These are phyloP conservation scores for Phyllosticta ampelicida DNA, from an alignment of 2,329 filamentous ascomycete genomes.

Conservation along the genomic window DNA sequence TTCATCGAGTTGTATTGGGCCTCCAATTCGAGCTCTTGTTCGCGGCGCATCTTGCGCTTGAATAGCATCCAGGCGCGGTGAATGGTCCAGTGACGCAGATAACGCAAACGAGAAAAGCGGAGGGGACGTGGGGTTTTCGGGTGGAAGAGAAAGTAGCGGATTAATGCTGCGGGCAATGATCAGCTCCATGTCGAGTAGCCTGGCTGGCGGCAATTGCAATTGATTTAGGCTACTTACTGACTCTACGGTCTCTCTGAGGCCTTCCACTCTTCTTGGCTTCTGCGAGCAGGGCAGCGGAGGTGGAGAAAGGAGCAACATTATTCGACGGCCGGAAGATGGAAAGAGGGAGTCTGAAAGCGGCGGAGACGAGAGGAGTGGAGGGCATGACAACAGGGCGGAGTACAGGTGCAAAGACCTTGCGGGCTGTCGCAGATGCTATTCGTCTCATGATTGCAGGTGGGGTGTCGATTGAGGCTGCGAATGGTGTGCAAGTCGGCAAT, in stretches of 20 bases:
- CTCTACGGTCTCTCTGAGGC: constrained; percentile 9
- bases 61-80: constrained; percentile 89
- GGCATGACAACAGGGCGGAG: constrained; percentile 6
- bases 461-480: background rate
- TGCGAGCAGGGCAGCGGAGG: constrained; percentile 6
- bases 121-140: constrained; percentile 63
- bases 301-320: constrained; percentile 9
- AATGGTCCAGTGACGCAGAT: constrained; percentile 96
- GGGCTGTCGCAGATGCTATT: background rate
- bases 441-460: background rate
- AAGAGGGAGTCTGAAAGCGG: constrained; percentile 2
- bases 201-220: background rate
- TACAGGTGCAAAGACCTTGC: constrained; percentile 6
- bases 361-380: background rate
- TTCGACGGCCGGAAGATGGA: background rate
- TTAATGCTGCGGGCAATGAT: constrained; percentile 38
- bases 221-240: constrained; percentile 14
- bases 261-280: background rate
- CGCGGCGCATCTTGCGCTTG: constrained; percentile 55
- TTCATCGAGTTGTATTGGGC: constrained; percentile 74
- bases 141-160: constrained; percentile 61
- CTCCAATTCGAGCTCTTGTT: constrained; percentile 60
- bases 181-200: background rate
- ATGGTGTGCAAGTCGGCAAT: background rate
- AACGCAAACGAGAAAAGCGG: constrained; percentile 76